Evolutionary conservation across 2,329 filamentous ascomycete species (phyloP).

Genomic region (Apiospora marii): DNA sequence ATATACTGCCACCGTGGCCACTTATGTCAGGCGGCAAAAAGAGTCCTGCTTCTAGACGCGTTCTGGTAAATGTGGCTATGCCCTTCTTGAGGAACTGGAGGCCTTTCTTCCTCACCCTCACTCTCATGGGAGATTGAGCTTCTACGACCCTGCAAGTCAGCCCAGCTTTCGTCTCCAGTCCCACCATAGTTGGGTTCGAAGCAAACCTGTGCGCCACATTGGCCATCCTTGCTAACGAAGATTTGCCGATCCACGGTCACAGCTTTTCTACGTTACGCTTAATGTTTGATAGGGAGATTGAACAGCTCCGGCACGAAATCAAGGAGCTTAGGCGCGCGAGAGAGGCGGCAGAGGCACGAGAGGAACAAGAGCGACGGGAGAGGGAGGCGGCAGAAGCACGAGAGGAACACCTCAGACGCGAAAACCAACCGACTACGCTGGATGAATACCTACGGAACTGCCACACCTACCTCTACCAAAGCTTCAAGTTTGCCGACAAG

Average conservation of each 20-base stretch:
- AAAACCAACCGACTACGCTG: slow-evolving; percentile 30
- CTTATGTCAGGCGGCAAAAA: too few species aligned
- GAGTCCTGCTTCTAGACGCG: too few species aligned
- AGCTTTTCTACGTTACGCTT: background rate
- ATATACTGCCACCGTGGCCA: too few species aligned
- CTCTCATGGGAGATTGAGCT: too few species aligned
- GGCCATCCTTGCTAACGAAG: background rate
- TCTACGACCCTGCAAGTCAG: too few species aligned
- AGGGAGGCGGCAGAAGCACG: slow-evolving; percentile 11
- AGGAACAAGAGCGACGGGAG: background rate
- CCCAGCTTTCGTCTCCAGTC: too few species aligned
- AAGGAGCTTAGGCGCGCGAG: background rate
- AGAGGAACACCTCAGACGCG: slow-evolving; percentile 21
- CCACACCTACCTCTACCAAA: slow-evolving; percentile 30
- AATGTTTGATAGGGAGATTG: background rate
- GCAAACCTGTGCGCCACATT: too few species aligned
- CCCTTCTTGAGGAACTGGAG: too few species aligned
- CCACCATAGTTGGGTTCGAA: background rate
- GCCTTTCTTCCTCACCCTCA: too few species aligned
- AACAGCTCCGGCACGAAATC: background rate
- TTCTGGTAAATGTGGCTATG: too few species aligned
- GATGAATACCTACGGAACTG: slow-evolving; percentile 32
- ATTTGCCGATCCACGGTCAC: background rate
- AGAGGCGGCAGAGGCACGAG: too few species aligned
- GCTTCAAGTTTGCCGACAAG: slow-evolving; percentile 26